Base-by-base conservation (phyloP, 495 filamentous ascomycete species). In the Penicillium fimorum region DNA sequence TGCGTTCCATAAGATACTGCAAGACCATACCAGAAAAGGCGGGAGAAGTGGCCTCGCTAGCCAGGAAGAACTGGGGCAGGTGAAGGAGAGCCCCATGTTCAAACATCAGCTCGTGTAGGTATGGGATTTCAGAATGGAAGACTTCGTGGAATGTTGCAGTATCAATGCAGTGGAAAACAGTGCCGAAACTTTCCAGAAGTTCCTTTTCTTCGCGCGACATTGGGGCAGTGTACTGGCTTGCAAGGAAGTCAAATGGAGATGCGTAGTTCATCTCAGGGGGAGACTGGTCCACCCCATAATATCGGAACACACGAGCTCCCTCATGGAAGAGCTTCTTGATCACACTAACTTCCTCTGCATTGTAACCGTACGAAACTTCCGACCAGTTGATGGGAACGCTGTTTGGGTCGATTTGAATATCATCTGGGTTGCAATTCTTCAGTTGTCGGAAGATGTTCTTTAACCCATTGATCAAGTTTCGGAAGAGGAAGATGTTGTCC, bases 141-240 rank as follows among this genome's bases (percentile, higher is more conserved):
- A 99, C 91, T 73, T 99, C 95, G 65, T 99, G 90, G 65, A 99
- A 99, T 3, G 92, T 96, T 1, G 95, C 95, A 4, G 94, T 95
- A 66, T 99, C 95, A 63, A 99, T 95, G 72, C 91, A 94, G 65
- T 99, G 94, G 66, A 99, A 99, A 13, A 97, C 91, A 0, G 94
- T 97, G 9, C 93, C 95, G 62, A 99, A 99, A 10, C 90, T 96
- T 73, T 99, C 95, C 9, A 99, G 81, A 35, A 99, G 82, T 52
- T 99, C 95, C 67, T 97, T 99, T 68, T 99, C 95, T 66, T 97
- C 95, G 57, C 96, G 95, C 51, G 86, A 86, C 68, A 89, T 93
- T 0, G 91, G 90, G 15, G 92, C 87, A 75, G 92, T 92, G 67
- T 96, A 95, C 61, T 92, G 91, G 54, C 92, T 96, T 1, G 90